Evolutionary conservation across 306 rosid species (phyloP).

Genomic region (Trifolium subterraneum): DNA sequence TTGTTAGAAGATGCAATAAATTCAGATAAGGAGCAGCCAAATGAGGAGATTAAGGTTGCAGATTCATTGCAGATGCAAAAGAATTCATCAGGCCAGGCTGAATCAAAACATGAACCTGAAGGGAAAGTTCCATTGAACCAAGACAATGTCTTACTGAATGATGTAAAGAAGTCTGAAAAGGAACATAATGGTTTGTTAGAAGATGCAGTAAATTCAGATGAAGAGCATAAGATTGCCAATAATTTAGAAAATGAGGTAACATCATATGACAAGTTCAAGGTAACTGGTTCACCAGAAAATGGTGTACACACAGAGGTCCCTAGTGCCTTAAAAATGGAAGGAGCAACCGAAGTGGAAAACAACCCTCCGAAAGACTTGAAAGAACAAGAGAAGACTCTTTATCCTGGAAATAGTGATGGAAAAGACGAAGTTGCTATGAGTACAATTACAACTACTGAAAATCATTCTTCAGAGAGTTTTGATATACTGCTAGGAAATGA

Average conservation of each 20-base stretch:
- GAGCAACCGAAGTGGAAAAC: conserved; percentile 19
- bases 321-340: conserved; percentile 26
- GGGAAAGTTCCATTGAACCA: conserved; percentile 40
- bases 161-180: conserved; percentile 43
- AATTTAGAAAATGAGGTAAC: conserved; percentile 13
- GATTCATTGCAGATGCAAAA: conserved; percentile 36
- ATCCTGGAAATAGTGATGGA: conserved; percentile 40
- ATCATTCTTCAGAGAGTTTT: conserved; percentile 30
- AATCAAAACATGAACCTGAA: conserved; percentile 39
- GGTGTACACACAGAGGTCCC: conserved; percentile 17
- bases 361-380: conserved; percentile 18
- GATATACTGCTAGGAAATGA: conserved; percentile 39
- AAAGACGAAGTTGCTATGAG: conserved; percentile 29
- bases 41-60: conserved; percentile 49
- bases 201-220: conserved; percentile 41
- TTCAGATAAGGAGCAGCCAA: conserved; percentile 53
- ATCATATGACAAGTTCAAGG: conserved; percentile 52
- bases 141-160: conserved; percentile 35
- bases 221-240: conserved; percentile 38
- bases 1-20: conserved; percentile 36
- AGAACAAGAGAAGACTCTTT: conserved; percentile 40
- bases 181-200: conserved; percentile 27
- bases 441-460: conserved; percentile 15
- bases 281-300: conserved; percentile 33
- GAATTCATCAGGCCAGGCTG: conserved; percentile 37